Conservation (phyloP, 2,329 filamentous ascomycete species). For the Ophiosphaerella narmari region DNA sequence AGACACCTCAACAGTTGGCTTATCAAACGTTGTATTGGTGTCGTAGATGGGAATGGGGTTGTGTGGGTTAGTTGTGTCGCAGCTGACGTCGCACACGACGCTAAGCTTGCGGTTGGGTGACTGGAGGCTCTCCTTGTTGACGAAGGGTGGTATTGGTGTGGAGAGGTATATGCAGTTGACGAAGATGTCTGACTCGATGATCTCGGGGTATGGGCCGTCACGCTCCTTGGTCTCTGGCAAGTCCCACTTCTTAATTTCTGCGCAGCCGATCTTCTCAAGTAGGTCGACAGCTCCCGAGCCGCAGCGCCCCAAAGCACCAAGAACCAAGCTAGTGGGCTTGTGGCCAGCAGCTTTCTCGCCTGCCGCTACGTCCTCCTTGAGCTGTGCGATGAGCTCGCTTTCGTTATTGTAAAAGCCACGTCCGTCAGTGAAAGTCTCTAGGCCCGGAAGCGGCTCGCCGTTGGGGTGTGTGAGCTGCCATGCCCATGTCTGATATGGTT, state of each 20-base stretch:
- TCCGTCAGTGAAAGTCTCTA: slow-evolving; percentile 57
- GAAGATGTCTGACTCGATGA: slow-evolving; percentile 65
- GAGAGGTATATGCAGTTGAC: slow-evolving; percentile 73
- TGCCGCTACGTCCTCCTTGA: slow-evolving; percentile 71
- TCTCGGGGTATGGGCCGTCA: slow-evolving; percentile 76
- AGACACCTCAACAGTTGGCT: slow-evolving; percentile 80
- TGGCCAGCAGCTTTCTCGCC: slow-evolving; percentile 70
- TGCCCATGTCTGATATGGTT: slow-evolving; percentile 69
- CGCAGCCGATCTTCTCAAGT: slow-evolving; percentile 73
- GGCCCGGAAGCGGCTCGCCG: slow-evolving; percentile 67
- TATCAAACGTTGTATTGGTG: slow-evolving; percentile 82
- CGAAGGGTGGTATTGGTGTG: slow-evolving; percentile 78
- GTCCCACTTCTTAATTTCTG: slow-evolving; percentile 75
- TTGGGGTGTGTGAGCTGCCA: slow-evolving; percentile 75
- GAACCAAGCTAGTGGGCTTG: slow-evolving; percentile 76
- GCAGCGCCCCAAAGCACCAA: slow-evolving; percentile 79
- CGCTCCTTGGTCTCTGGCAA: slow-evolving; percentile 72
- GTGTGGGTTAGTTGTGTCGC: slow-evolving; percentile 74
- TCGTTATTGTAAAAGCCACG: slow-evolving; percentile 73
- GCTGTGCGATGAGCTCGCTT: slow-evolving; percentile 70
- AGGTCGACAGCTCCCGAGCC: slow-evolving; percentile 83
- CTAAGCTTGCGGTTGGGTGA: slow-evolving; percentile 71
- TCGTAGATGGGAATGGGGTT: slow-evolving; percentile 81
- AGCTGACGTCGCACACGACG: slow-evolving; percentile 61
- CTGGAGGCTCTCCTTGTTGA: slow-evolving; percentile 72